phyloP scores from a whole-genome alignment of 2,329 filamentous ascomycete species.

The Aspergillus ochraceus region DNA sequence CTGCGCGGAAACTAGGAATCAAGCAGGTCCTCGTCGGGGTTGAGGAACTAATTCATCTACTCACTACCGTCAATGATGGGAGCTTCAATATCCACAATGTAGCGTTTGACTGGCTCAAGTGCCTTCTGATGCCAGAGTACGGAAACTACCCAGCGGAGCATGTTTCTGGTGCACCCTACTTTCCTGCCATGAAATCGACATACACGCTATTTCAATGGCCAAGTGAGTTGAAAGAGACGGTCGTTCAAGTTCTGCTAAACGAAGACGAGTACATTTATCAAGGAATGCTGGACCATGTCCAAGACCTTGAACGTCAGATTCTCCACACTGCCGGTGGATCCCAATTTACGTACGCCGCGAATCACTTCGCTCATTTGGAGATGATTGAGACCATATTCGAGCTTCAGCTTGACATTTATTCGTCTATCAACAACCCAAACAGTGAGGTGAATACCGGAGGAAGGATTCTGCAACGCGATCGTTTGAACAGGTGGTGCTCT shows the following conservation, averaged over 20 bases:
- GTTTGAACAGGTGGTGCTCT: slow-evolving; percentile 60
- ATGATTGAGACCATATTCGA: slow-evolving; percentile 64
- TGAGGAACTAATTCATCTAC: slow-evolving; percentile 41
- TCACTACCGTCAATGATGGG: slow-evolving; percentile 46
- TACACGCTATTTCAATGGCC: slow-evolving; percentile 59
- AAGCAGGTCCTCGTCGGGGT: slow-evolving; percentile 42
- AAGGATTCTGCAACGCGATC: slow-evolving; percentile 57
- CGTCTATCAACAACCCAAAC: slow-evolving; percentile 60
- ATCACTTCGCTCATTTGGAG: slow-evolving; percentile 46
- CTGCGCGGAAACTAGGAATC: slow-evolving; percentile 38
- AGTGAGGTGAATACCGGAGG: slow-evolving; percentile 55
- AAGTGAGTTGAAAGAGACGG: slow-evolving; percentile 54
- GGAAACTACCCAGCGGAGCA: slow-evolving; percentile 13
- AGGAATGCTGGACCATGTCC: slow-evolving; percentile 37
- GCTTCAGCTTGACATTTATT: slow-evolving; percentile 66
- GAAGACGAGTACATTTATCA: slow-evolving; percentile 56
- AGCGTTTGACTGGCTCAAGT: slow-evolving; percentile 55
- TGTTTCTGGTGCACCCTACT: slow-evolving; percentile 10
- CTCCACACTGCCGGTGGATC: slow-evolving; percentile 20
- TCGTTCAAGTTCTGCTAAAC: slow-evolving; percentile 54
- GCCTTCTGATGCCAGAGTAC: slow-evolving; percentile 48
- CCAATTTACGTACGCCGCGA: slow-evolving; percentile 27
- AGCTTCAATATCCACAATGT: slow-evolving; percentile 53
- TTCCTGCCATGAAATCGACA: slow-evolving; percentile 39
- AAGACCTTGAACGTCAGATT: slow-evolving; percentile 27